Conservation (phyloP, 192 early-diverging fungal genomes). For the Pilobolus umbonatus region DNA sequence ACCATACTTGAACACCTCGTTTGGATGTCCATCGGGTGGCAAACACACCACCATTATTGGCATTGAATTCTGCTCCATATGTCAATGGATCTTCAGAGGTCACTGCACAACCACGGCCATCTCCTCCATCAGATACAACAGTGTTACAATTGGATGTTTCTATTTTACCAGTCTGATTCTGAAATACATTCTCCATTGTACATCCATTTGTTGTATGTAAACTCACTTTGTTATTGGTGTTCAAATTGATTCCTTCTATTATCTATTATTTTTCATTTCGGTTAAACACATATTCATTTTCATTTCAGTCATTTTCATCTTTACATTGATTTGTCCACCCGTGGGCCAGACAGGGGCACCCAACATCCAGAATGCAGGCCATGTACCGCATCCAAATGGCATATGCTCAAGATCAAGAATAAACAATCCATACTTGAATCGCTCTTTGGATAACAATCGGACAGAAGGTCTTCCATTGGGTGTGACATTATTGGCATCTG, state of each 20-base stretch:
- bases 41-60: constrained; percentile 37
- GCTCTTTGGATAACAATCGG: constrained; percentile 15
- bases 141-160: not conserved
- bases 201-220: constrained; percentile 36
- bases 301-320: not conserved
- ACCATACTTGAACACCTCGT: constrained; percentile 38
- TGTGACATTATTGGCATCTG: constrained; percentile 14
- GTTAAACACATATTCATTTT: not conserved
- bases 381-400: constrained; percentile 45
- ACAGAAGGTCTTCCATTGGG: constrained; percentile 25
- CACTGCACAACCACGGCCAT: constrained; percentile 2
- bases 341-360: constrained; percentile 40
- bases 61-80: constrained; percentile 35
- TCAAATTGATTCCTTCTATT: constrained; percentile 40
- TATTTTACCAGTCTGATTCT: constrained; percentile 2
- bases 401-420: constrained; percentile 32
- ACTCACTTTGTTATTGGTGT: constrained; percentile 22
- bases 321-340: constrained; percentile 40
- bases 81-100: constrained; percentile 4
- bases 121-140: not conserved
- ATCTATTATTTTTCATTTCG: constrained; percentile 6
- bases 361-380: constrained; percentile 45
- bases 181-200: constrained; percentile 18
- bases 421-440: constrained; percentile 27
- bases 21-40: constrained; percentile 29